Evolutionary conservation across 495 filamentous ascomycete species (phyloP).

Genomic region (Aspergillus sclerotioniger): DNA sequence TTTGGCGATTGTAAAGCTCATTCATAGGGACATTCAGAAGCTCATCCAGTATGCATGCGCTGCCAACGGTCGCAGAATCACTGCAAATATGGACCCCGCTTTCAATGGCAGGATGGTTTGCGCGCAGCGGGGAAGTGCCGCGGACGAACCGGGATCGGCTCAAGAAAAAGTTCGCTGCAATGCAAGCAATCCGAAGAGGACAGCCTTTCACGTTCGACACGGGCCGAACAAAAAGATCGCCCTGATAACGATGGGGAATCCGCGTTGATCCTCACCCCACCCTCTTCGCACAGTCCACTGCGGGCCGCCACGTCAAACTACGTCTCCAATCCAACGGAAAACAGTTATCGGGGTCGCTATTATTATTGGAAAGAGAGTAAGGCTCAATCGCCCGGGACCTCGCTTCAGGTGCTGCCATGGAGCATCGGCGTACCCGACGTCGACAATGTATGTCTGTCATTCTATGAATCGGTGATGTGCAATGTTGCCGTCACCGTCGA

Average conservation of each 20-base stretch:
- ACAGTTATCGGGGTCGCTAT: not conserved
- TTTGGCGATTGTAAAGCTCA: not conserved
- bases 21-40: not conserved
- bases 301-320: not conserved
- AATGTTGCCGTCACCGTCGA: slow-evolving; percentile 4
- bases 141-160: slow-evolving; percentile 5
- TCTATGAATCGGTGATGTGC: slow-evolving; percentile 7
- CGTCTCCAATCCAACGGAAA: not conserved
- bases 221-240: not conserved
- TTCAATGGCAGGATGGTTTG: slow-evolving; percentile 8
- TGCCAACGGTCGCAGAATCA: not conserved
- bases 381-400: not conserved
- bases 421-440: slow-evolving; percentile 4
- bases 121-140: slow-evolving; percentile 6
- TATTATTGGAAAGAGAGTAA: not conserved
- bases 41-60: slow-evolving; percentile 3
- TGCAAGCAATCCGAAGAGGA: not conserved
- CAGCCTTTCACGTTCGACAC: not conserved
- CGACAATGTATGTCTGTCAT: slow-evolving; percentile 2
- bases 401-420: not conserved
- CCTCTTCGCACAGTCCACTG: not conserved
- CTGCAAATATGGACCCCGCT: slow-evolving; percentile 1
- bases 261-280: slow-evolving; percentile 6
- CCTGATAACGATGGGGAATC: not conserved
- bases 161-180: not conserved